Evolutionary conservation across 805 yeast genomes (phyloP).

Genomic region (Nakazawaea molendinolei): DNA sequence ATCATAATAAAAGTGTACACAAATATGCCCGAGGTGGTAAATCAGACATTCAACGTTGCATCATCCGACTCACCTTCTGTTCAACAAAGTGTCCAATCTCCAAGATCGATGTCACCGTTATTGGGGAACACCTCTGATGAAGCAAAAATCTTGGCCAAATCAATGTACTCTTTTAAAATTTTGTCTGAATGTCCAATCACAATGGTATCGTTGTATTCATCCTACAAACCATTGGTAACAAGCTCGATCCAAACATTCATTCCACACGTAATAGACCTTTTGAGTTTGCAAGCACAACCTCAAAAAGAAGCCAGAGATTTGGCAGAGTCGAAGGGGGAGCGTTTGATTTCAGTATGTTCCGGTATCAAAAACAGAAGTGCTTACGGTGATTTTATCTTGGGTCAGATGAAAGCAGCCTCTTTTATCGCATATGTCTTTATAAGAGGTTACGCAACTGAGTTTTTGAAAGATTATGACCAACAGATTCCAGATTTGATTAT

Average conservation of each 20-base stretch:
- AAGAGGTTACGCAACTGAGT: constrained; percentile 69
- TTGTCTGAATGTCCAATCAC: constrained; percentile 96
- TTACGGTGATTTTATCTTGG: constrained; percentile 81
- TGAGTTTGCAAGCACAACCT: constrained; percentile 74
- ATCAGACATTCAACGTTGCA: constrained; percentile 26
- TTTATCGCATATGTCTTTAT: constrained; percentile 88
- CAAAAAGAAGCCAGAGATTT: constrained; percentile 62
- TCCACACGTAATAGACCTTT: constrained; percentile 72
- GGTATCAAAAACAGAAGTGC: constrained; percentile 68
- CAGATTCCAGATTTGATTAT: constrained; percentile 83
- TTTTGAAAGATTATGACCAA: constrained; percentile 49
- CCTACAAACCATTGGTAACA: constrained; percentile 71
- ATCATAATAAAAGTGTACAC: constrained; percentile 71
- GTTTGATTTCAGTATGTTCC: constrained; percentile 68
- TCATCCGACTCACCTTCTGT: constrained; percentile 3
- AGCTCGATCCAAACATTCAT: constrained; percentile 68
- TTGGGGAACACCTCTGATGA: constrained; percentile 32
- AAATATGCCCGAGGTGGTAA: constrained; percentile 71
- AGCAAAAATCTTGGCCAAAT: constrained; percentile 49
- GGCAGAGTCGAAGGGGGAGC: constrained; percentile 48
- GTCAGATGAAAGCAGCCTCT: constrained; percentile 95
- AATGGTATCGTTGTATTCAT: constrained; percentile 85
- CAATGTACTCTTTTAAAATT: constrained; percentile 82
- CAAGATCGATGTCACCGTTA: constrained; percentile 35
- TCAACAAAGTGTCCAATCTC: constrained; percentile 22